Evolutionary conservation across 2,329 filamentous ascomycete genomes (phyloP).

Genomic region (Pseudopithomyces chartarum): DNA sequence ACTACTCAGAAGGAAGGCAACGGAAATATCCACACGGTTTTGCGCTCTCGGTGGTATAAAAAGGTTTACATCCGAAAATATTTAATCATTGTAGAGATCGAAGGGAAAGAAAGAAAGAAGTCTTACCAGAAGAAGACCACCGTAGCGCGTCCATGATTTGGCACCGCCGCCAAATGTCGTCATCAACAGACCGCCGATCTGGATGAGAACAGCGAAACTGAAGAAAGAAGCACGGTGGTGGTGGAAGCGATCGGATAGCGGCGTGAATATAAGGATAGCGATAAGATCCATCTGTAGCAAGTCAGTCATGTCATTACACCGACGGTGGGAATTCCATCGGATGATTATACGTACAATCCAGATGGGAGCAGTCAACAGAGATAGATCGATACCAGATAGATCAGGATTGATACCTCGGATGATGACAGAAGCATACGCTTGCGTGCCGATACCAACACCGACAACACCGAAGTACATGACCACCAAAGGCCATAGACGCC

Average conservation of each 20-base stretch:
- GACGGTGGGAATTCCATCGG: neutral
- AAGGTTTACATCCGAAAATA: slow-evolving; percentile 95
- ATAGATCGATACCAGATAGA: slow-evolving; percentile 75
- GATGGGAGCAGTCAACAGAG: slow-evolving; percentile 85
- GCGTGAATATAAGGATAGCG: slow-evolving; percentile 83
- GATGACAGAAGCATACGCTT: slow-evolving; percentile 86
- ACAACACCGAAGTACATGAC: slow-evolving; percentile 97
- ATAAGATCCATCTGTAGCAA: slow-evolving; percentile 75
- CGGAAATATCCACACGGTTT: slow-evolving; percentile 94
- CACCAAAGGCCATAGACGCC: slow-evolving; percentile 83
- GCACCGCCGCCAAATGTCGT: slow-evolving; percentile 73
- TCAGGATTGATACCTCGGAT: slow-evolving; percentile 76
- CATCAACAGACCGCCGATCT: slow-evolving; percentile 80
- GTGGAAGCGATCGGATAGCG: slow-evolving; percentile 86
- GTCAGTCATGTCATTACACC: slow-evolving; percentile 14
- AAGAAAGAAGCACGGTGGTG: slow-evolving; percentile 81
- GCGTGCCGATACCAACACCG: slow-evolving; percentile 87
- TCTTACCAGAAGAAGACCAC: slow-evolving; percentile 78
- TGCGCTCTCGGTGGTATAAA: slow-evolving; percentile 87
- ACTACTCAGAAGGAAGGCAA: slow-evolving; percentile 99
- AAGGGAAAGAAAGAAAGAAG: neutral
- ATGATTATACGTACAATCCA: slow-evolving; percentile 71
- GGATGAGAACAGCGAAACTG: slow-evolving; percentile 73
- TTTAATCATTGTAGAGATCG: slow-evolving; percentile 74
- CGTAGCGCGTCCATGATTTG: slow-evolving; percentile 82